A percentile compares a stretch with the other conserved stretches of the same genome.
These are phyloP conservation scores for Chlorella sp. DNA, from an alignment of 139 green algal genomes.

Conservation along the genomic window DNA sequence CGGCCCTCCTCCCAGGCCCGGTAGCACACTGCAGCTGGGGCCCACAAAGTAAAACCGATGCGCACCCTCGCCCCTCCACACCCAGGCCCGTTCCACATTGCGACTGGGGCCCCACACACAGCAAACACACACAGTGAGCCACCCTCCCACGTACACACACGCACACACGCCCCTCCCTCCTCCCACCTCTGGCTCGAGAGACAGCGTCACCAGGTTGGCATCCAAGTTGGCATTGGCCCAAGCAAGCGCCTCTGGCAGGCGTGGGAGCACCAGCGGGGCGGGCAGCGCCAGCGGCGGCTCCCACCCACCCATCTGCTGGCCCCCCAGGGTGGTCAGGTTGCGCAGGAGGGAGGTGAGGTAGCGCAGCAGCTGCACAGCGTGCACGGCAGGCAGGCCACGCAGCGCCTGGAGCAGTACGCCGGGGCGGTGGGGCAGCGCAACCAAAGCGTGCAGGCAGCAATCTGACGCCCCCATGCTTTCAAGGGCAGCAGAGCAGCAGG, in stretches of 20 bases:
- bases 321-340: conserved; percentile 17
- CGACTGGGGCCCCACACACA: too few relatives aligned
- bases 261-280: background rate
- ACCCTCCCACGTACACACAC: background rate
- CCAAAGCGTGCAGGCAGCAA: conserved; percentile 34
- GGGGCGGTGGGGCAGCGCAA: background rate
- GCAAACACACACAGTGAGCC: too few relatives aligned
- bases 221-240: conserved; percentile 31
- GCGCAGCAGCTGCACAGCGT: conserved; percentile 34
- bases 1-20: too few relatives aligned
- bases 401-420: conserved; percentile 21
- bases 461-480: conserved; percentile 15
- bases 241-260: background rate
- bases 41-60: too few relatives aligned
- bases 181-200: conserved; percentile 11
- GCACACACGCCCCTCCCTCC: background rate
- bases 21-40: too few relatives aligned
- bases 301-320: background rate
- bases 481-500: conserved; percentile 21
- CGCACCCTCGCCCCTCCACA: too few relatives aligned
- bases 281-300: background rate
- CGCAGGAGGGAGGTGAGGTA: conserved; percentile 34
- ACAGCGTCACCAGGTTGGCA: conserved; percentile 11
- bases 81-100: too few relatives aligned
- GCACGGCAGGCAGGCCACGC: background rate